These are phyloP conservation scores for Aspergillus bertholletiae DNA, from an alignment of 495 filamentous ascomycete species.

Conservation along the genomic window DNA sequence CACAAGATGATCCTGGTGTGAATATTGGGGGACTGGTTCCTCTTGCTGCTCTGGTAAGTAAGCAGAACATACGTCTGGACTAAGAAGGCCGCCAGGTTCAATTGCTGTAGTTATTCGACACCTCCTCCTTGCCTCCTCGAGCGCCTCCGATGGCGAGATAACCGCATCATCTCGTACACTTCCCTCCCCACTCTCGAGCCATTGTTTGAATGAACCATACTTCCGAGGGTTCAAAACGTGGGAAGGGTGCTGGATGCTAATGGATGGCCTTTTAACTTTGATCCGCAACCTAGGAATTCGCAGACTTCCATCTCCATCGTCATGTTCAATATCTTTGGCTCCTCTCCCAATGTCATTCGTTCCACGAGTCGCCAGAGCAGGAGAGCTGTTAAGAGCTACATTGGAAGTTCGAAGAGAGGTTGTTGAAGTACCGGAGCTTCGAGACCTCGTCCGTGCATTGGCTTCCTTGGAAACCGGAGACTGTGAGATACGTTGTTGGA, in stretches of 20 bases:
- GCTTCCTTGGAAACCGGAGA: conserved; percentile 27
- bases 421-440: conserved; percentile 25
- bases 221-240: conserved; percentile 43
- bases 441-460: conserved; percentile 31
- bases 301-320: conserved; percentile 21
- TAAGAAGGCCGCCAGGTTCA: conserved; percentile 71
- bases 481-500: conserved; percentile 25
- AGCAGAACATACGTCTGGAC: conserved; percentile 63
- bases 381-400: conserved; percentile 20
- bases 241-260: conserved; percentile 49
- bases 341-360: background rate
- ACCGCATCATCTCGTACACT: conserved; percentile 36
- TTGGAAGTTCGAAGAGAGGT: conserved; percentile 15
- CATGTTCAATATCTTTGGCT: conserved; percentile 8
- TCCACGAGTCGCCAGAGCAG: background rate
- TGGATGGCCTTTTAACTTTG: conserved; percentile 50
- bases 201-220: conserved; percentile 52
- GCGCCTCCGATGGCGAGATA: conserved; percentile 54
- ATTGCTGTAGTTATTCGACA: conserved; percentile 63
- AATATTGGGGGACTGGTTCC: conserved; percentile 71
- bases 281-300: conserved; percentile 46
- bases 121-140: conserved; percentile 47
- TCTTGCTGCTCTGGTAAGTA: conserved; percentile 74
- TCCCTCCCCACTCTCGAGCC: conserved; percentile 48
- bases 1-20: conserved; percentile 79